Base-by-base conservation (phyloP, 441 rosid genomes). In the Capsella rubella region DNA sequence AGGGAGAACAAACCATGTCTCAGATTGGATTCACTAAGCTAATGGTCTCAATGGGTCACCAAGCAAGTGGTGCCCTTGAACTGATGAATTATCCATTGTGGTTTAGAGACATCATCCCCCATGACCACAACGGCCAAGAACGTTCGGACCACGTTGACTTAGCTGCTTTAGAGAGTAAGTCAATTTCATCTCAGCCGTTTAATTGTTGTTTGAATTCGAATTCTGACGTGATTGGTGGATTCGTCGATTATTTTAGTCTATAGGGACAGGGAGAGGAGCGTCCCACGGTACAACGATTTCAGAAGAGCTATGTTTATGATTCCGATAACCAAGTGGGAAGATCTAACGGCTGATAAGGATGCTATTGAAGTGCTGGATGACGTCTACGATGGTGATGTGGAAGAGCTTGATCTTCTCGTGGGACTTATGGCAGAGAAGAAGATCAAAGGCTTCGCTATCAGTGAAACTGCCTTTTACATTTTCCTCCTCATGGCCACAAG, bases 11-110 rank as follows among this genome's bases (percentile, higher is more conserved):
- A 66, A 72, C 40, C 28, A 71, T 84, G 31, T 67, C 89, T 2
- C 46, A 66, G 46, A 83, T 88, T 55, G 95, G 95, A 59, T 84
- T 89, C 60, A 75, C 69, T 6, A 74, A 72, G 46, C 80, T 80
- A 67, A 68, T 89, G 72, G 92, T 91, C 0, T 91, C 97, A 37
- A 82, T 89, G 93, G 97, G 97, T 46, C 89, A 89, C 50, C 97
- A 91, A 74, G 86, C 91, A 18, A 51, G 89, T 65, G 97, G 95
- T 0, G 93, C 91, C 2, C 72, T 89, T 16, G 81, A 82, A 57
- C 80, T 90, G 0, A 87, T 87, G 90, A 91, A 89, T n/a, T 91
- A 91, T 82, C 97, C 97, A 8, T 8, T 28, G 4, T 89, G 92
- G 92, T 66, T 89, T 25, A 81, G 90, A 29, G 82, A 87, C 70